A percentile compares a stretch with the other conserved stretches of the same genome.
phyloP scores from a whole-genome alignment of 805 yeast genomes.

The Suhomyces vadensis region DNA sequence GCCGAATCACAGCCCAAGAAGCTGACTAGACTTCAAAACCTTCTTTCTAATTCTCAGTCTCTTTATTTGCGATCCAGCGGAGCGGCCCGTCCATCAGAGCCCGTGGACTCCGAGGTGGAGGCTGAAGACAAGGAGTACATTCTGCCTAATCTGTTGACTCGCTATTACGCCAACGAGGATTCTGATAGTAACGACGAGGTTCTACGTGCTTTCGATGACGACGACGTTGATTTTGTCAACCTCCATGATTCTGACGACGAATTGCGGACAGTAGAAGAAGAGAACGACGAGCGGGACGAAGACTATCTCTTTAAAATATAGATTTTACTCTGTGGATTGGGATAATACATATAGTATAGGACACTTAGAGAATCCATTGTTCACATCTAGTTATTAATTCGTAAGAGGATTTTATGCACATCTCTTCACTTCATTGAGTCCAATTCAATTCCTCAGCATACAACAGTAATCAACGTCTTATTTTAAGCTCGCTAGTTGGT shows the following conservation, averaged over 20 bases:
- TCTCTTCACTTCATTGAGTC: too few species aligned
- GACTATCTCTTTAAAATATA: conserved; percentile 33
- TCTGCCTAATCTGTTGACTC: conserved; percentile 41
- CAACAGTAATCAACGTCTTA: too few species aligned
- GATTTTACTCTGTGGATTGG: too few species aligned
- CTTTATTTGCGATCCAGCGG: conserved; percentile 28
- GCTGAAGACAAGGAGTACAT: conserved; percentile 39
- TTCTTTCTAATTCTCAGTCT: conserved; percentile 38
- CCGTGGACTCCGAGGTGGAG: conserved; percentile 16
- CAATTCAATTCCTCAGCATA: too few species aligned
- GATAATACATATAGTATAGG: too few species aligned
- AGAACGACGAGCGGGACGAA: conserved; percentile 23
- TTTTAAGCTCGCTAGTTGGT: too few species aligned
- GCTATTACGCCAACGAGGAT: conserved; percentile 26
- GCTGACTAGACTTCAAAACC: conserved; percentile 28
- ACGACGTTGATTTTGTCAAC: conserved; percentile 31
- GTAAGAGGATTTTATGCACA: too few species aligned
- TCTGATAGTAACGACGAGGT: conserved; percentile 22
- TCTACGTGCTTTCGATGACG: conserved; percentile 22
- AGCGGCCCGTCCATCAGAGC: background rate
- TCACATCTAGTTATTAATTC: too few species aligned
- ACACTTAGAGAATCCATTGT: too few species aligned
- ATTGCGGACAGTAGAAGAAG: conserved; percentile 8
- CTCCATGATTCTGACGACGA: conserved; percentile 24
- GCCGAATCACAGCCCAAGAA: background rate